Evolutionary conservation across 169 alveolate species (phyloP), one percentile per base, ranked within the genome.

Genomic region (Eimeria sp.): DNA sequence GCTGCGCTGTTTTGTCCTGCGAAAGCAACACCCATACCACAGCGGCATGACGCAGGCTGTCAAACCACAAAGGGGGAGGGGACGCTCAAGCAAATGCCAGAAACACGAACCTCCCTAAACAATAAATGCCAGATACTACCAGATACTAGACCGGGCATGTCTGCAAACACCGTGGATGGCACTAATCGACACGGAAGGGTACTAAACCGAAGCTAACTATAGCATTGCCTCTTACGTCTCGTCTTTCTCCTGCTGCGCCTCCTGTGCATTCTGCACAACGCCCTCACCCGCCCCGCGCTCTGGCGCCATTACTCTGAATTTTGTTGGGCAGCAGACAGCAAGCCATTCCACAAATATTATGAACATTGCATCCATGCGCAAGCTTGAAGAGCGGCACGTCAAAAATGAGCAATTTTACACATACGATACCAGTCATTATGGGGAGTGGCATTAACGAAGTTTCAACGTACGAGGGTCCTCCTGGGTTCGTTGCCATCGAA

Each of bases 401-500:
- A 83, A 20, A 22, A 57, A 27, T 40, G 6, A 47, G 63, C 86
- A 49, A 1, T 0, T 3, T n/a, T 14, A 76, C 5, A 45, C 43
- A 34, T 1, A 54, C 11, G 18, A 51, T 6, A 22, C 51, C 6
- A 51, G n/a, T 0, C 9, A 72, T 47, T 43, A 25, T 40, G 22
- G 10, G 25, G 18, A 51, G 90, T 73, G n/a, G 16, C 16, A 57
- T 43, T 27, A 9, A 27, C 73, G 16, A 54, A 54, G 27, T n/a
- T 20, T 49, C 72, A 27, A 70, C 96, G 27, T 83, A 94, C 96
- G 96, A 94, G 88, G 43, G 94, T 30, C 96, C 96, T 30, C 96
- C 96, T 5, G 96, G 96, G 82, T 94, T 94, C 73, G 96, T 94
- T 30, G 96, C 96, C 96, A 94, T 94, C 75, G 96, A 94, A 16